Evolutionary conservation across 2,329 filamentous ascomycete genomes (phyloP).

Genomic region (Sclerotinia spermophila): DNA sequence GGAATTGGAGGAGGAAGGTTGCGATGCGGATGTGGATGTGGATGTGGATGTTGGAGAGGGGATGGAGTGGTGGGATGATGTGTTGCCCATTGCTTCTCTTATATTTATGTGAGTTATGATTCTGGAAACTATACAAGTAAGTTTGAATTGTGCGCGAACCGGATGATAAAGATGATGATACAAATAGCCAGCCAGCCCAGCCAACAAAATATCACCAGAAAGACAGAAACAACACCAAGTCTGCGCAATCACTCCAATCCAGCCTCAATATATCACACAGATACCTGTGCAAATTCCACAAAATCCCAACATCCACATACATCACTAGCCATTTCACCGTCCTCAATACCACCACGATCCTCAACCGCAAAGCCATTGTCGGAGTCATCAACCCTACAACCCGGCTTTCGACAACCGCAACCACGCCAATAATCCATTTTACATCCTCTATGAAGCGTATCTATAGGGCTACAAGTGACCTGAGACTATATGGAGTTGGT

Average conservation of each 20-base stretch:
- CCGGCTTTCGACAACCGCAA: too few relatives aligned
- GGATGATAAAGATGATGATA: not conserved
- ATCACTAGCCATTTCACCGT: not conserved
- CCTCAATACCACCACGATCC: not conserved
- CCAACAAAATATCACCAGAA: not conserved
- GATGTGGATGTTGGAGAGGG: not conserved
- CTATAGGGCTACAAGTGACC: not conserved
- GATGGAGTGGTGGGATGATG: not conserved
- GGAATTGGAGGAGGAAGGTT: not conserved
- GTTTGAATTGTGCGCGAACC: not conserved
- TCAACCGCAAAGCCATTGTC: not conserved
- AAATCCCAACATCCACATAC: not conserved
- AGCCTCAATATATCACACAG: not conserved
- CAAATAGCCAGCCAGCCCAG: not conserved
- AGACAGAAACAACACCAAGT: not conserved
- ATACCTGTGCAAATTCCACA: not conserved
- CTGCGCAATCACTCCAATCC: not conserved
- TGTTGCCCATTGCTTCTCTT: constrained; percentile 13
- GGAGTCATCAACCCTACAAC: not conserved
- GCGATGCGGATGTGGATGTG: not conserved
- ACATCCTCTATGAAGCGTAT: not conserved
- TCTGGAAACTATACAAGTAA: not conserved
- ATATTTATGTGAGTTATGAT: too few relatives aligned
- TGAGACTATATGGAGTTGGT: not conserved
- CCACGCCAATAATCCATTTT: not conserved